Evolutionary conservation across 805 yeast species (phyloP).

Genomic region (Candida qinlingensis): DNA sequence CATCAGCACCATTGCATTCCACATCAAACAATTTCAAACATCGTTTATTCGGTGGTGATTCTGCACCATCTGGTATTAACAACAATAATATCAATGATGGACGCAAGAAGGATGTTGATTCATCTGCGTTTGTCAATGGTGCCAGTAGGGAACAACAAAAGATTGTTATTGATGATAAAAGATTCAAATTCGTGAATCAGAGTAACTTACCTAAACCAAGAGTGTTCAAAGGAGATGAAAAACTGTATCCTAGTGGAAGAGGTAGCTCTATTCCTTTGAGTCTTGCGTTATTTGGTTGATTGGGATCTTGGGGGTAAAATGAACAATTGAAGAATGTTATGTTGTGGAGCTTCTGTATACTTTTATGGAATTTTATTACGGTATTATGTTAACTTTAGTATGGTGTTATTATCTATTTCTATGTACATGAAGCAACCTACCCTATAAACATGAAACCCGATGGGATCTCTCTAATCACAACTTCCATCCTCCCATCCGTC

Average conservation of each 20-base stretch:
- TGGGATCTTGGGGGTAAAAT: not conserved
- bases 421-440: not conserved
- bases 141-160: conserved; percentile 25
- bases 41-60: conserved; percentile 12
- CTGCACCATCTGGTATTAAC: no score
- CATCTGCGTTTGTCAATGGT: conserved; percentile 23
- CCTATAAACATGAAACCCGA: no score
- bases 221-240: conserved; percentile 60
- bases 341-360: no score
- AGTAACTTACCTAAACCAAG: conserved; percentile 84
- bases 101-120: conserved; percentile 21
- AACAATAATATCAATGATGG: conserved; percentile 7
- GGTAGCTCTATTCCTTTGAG: conserved; percentile 88
- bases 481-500: conserved; percentile 79
- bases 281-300: conserved; percentile 29
- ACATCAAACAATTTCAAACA: conserved; percentile 20
- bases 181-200: conserved; percentile 38
- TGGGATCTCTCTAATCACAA: conserved; percentile 31
- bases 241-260: conserved; percentile 90
- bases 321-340: no score
- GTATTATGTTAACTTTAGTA: no score
- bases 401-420: not conserved
- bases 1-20: conserved; percentile 18
- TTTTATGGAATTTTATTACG: no score
- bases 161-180: conserved; percentile 37